Evolutionary conservation across 2,329 filamentous ascomycete species (phyloP), one percentile per base, ranked within the genome.

Genomic region (Verticillium zaregamsianum): DNA sequence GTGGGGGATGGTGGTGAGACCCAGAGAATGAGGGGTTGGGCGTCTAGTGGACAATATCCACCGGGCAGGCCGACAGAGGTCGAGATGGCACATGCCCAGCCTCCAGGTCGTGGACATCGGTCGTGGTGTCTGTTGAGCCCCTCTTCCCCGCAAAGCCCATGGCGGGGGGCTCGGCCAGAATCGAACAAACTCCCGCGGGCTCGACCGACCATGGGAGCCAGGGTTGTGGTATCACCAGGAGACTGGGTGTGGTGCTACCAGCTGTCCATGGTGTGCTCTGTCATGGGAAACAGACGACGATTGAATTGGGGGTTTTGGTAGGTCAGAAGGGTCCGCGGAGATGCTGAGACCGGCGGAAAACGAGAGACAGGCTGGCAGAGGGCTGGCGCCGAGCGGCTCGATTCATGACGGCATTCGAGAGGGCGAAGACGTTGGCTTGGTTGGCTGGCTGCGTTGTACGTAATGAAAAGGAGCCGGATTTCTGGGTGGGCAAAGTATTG

Each of bases 241-340:
- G 45, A 9, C 45, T 35, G 33, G 33, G 45, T n/a, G n/a, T 25
- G 20, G 45, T 23, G 45, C 20, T 49, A 49, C 12, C 20, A 25
- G 12, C 14, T 7, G 20, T 20, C 9, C 45, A 12, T n/a, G 45
- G 12, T n/a, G 45, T 25, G 45, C n/a, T 45, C 39, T 49, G 45
- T 49, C 45, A 49, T 49, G 45, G 45, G 45, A 49, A 49, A 23
- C 45, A 49, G 45, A 49, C 45, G n/a, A 49, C 45, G 20, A 49
- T 49, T 49, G 45, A 49, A 49, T 49, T 25, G 20, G 20, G 45
- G 45, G 9, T 49, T 45, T 49, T 49, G 45, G 45, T 49, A 49
- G 45, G 45, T 49, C 45, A 49, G 45, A 14, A 49, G 12, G n/a
- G 23, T 58, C 57, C 57, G 57, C 57, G 57, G 57, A 58, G 57